A percentile compares a stretch with the other conserved stretches of the same genome.
phyloP scores from a whole-genome alignment of 345 rosid species.

The Citrus medica region DNA sequence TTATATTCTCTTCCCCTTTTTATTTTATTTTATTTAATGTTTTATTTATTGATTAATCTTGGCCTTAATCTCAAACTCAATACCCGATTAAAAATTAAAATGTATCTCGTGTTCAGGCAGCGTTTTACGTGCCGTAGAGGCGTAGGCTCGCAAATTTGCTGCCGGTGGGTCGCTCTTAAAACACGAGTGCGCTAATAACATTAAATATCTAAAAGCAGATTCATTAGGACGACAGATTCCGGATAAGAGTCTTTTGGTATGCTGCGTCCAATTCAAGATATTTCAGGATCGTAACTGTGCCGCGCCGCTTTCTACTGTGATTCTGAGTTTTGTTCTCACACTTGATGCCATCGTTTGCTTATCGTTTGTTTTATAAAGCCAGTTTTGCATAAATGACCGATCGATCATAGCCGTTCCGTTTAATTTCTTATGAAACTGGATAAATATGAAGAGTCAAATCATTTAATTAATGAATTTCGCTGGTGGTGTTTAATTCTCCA shows the following conservation, averaged over 20 bases:
- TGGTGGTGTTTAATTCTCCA: too few relatives aligned
- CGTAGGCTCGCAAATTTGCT: neutral
- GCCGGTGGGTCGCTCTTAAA: neutral
- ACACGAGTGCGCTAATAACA: too few relatives aligned
- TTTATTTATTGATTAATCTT: neutral
- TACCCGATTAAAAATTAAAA: neutral
- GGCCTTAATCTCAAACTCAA: neutral
- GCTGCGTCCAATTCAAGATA: neutral
- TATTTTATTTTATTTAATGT: too few relatives aligned
- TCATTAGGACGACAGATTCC: too few relatives aligned
- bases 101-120: neutral
- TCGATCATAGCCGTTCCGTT: neutral
- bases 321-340: neutral
- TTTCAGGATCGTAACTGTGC: neutral
- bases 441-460: neutral
- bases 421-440: neutral
- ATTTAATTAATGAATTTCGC: too few relatives aligned
- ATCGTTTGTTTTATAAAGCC: neutral
- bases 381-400: neutral
- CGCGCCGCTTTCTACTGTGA: neutral
- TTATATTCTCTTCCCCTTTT: neutral
- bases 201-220: too few relatives aligned
- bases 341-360: neutral
- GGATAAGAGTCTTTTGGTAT: too few relatives aligned
- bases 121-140: neutral